phyloP scores from a whole-genome alignment of 73 alveolate genomes.

The Effrenium voratum region DNA sequence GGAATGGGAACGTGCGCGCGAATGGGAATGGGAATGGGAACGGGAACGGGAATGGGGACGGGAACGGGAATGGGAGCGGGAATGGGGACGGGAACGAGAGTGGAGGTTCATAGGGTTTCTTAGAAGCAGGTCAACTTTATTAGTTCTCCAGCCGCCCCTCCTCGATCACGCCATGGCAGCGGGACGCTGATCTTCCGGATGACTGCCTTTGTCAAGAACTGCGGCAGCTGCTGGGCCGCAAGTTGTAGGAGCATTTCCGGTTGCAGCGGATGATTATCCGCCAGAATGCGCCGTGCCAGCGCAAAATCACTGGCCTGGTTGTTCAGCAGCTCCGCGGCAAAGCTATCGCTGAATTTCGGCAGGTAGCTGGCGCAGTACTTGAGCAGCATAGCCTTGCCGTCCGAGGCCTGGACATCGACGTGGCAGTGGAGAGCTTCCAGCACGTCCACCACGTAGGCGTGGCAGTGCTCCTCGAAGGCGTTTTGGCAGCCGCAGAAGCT shows the following conservation, averaged over 20 bases:
- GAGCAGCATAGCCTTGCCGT: conserved; percentile 40
- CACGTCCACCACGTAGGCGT: conserved; percentile 30
- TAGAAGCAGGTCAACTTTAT: no score
- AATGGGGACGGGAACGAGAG: no score
- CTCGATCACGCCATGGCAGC: conserved; percentile 14
- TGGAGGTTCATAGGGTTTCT: no score
- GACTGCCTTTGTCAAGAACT: background rate
- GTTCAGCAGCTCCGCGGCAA: conserved; percentile 26
- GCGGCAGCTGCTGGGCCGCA: conserved; percentile 28
- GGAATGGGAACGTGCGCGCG: no score
- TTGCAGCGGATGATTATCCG: conserved; percentile 49
- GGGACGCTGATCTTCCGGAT: background rate
- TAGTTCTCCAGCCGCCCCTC: background rate
- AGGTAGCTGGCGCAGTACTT: conserved; percentile 50
- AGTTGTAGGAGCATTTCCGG: conserved; percentile 47
- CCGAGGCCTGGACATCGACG: conserved; percentile 23
- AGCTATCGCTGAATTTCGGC: conserved; percentile 37
- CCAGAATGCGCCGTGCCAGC: background rate
- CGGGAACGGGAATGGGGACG: no score
- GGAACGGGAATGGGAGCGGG: no score
- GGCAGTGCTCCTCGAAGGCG: background rate
- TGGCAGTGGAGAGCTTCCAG: conserved; percentile 44
- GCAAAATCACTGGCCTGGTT: conserved; percentile 24
- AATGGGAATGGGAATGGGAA: no score
- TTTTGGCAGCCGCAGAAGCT: background rate